These are phyloP conservation scores for Ascosphaera pollenicola DNA, from an alignment of 2,329 filamentous ascomycete species.

Conservation along the genomic window DNA sequence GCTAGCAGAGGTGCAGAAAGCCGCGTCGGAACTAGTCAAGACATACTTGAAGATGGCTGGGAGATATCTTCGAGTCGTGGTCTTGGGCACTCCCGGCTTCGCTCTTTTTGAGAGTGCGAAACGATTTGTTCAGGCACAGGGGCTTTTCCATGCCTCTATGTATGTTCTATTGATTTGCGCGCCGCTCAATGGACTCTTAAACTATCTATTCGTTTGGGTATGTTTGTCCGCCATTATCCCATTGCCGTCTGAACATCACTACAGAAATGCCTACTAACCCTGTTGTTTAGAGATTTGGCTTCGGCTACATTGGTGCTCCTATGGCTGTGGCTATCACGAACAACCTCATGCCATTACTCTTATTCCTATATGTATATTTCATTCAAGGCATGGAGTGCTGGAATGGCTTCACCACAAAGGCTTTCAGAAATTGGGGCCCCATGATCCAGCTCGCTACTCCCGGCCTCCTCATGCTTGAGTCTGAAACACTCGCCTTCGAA, in stretches of 20 bases:
- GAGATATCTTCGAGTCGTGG: slow-evolving; percentile 47
- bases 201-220: slow-evolving; percentile 62
- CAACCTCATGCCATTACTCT: slow-evolving; percentile 47
- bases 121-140: slow-evolving; percentile 73
- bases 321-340: slow-evolving; percentile 57
- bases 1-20: slow-evolving; percentile 51
- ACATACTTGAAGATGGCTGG: slow-evolving; percentile 52
- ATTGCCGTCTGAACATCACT: slow-evolving; percentile 1
- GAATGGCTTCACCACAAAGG: slow-evolving; percentile 52
- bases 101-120: slow-evolving; percentile 60
- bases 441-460: slow-evolving; percentile 79
- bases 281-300: slow-evolving; percentile 23
- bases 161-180: slow-evolving; percentile 68
- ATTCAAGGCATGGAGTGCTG: slow-evolving; percentile 54
- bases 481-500: slow-evolving; percentile 86
- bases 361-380: slow-evolving; percentile 53
- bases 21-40: slow-evolving; percentile 38
- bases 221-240: slow-evolving; percentile 7
- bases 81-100: slow-evolving; percentile 52
- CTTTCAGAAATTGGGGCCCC: slow-evolving; percentile 52
- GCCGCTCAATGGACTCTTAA: slow-evolving; percentile 58
- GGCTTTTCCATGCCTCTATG: slow-evolving; percentile 60
- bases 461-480: slow-evolving; percentile 81
- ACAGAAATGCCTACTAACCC: slow-evolving; percentile 3
- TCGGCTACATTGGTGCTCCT: slow-evolving; percentile 59